These are phyloP conservation scores for Hippophae gyantsensis DNA, from an alignment of 306 rosid genomes.

Conservation along the genomic window DNA sequence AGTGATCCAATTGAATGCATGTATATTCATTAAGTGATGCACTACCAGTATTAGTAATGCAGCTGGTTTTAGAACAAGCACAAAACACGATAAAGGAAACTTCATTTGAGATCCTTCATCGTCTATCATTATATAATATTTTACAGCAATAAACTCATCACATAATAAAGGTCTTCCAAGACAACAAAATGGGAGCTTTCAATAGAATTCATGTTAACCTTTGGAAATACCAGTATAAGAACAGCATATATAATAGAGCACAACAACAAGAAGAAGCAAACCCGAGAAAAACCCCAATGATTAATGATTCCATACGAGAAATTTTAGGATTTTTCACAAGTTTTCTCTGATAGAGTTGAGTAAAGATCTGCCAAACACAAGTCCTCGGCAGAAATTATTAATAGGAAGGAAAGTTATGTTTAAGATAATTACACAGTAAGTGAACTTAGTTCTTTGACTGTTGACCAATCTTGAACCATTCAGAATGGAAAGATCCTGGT, in stretches of 20 bases:
- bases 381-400: conserved; percentile 42
- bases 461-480: conserved; percentile 87
- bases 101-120: neutral
- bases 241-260: conserved; percentile 19
- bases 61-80: too few relatives aligned
- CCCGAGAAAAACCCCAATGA: conserved; percentile 4
- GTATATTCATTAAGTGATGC: too few relatives aligned
- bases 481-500: conserved; percentile 83
- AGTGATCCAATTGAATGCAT: too few relatives aligned
- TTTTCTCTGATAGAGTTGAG: conserved; percentile 20
- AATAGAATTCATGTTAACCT: neutral
- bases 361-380: conserved; percentile 29
- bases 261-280: conserved; percentile 5
- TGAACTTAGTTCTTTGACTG: conserved; percentile 41
- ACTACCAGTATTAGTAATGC: too few relatives aligned
- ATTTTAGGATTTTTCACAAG: conserved; percentile 14
- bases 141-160: neutral
- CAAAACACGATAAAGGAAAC: neutral
- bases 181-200: conserved; percentile 10
- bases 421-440: conserved; percentile 1
- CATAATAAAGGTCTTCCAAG: conserved; percentile 1
- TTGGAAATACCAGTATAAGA: neutral
- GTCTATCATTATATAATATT: too few relatives aligned
- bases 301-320: neutral
- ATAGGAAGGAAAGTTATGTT: conserved; percentile 24